These are phyloP conservation scores for Cinchona pubescens DNA, from an alignment of 257 asterid species.

Conservation along the genomic window DNA sequence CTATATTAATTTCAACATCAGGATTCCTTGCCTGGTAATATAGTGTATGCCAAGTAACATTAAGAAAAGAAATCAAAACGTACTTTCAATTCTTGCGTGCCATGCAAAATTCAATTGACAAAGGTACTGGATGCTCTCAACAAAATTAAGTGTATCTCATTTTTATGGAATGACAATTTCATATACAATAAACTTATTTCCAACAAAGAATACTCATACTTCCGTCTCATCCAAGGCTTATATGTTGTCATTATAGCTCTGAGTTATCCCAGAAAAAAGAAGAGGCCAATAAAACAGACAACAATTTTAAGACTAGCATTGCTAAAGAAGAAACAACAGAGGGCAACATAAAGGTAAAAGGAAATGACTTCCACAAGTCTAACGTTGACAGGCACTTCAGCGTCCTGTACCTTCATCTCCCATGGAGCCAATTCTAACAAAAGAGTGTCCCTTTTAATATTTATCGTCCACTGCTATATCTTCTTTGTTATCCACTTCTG, in stretches of 20 bases:
- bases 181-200: background rate
- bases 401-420: background rate
- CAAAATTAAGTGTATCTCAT: background rate
- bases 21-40: background rate
- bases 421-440: slow-evolving; percentile 16
- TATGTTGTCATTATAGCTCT: background rate
- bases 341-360: background rate
- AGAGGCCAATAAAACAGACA: background rate
- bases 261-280: background rate
- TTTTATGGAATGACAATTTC: background rate
- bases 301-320: background rate
- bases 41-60: background rate
- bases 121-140: background rate
- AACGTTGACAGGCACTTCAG: slow-evolving; percentile 12
- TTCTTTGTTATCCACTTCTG: background rate
- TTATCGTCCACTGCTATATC: slow-evolving; percentile 17
- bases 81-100: background rate
- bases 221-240: slow-evolving; percentile 5
- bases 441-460: slow-evolving; percentile 5
- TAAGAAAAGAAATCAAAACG: background rate
- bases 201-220: slow-evolving; percentile 8
- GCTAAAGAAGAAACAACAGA: background rate
- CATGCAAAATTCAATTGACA: background rate
- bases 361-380: background rate
- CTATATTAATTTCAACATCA: background rate